A percentile compares a stretch with the other conserved stretches of the same genome.
phyloP scores from a whole-genome alignment of 495 filamentous ascomycete genomes.

The Hypoxylon crocopeplum region DNA sequence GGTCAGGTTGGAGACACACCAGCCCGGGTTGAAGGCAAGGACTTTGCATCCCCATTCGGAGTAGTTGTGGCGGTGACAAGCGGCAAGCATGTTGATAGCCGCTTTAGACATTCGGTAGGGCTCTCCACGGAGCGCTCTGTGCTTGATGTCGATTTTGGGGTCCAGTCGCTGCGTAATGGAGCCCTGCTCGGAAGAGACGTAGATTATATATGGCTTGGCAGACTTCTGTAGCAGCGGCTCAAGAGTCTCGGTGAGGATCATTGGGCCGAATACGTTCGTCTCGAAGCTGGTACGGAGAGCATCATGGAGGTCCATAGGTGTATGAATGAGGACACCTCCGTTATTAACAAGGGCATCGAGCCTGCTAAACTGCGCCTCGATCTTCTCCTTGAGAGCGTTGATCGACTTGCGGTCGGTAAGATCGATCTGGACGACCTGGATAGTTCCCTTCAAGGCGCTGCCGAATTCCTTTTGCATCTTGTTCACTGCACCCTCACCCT shows the following conservation, averaged over 20 bases:
- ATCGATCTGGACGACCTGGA: conserved; percentile 51
- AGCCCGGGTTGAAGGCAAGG: conserved; percentile 59
- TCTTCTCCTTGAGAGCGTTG: conserved; percentile 33
- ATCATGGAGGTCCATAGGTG: conserved; percentile 17
- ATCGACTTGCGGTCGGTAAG: conserved; percentile 54
- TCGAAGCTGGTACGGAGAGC: conserved; percentile 51
- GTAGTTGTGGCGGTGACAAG: conserved; percentile 57
- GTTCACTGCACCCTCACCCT: conserved; percentile 48
- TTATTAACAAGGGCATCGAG: conserved; percentile 59
- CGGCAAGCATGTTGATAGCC: conserved; percentile 68
- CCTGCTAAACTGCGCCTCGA: conserved; percentile 42
- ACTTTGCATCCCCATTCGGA: conserved; percentile 62
- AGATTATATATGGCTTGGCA: conserved; percentile 50
- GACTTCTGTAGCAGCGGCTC: conserved; percentile 53
- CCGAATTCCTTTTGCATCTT: conserved; percentile 38
- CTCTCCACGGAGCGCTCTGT: conserved; percentile 23
- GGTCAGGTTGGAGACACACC: conserved; percentile 58
- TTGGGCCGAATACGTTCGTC: conserved; percentile 55
- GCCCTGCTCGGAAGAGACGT: conserved; percentile 44
- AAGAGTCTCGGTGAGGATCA: conserved; percentile 52
- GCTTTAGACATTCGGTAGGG: conserved; percentile 62
- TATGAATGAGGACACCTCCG: conserved; percentile 42
- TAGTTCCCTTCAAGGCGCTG: conserved; percentile 32
- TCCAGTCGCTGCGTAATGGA: conserved; percentile 35
- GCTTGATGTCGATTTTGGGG: conserved; percentile 27